Base-by-base conservation (phyloP, 106 monocot species). In the Dactylorhiza incarnata region DNA sequence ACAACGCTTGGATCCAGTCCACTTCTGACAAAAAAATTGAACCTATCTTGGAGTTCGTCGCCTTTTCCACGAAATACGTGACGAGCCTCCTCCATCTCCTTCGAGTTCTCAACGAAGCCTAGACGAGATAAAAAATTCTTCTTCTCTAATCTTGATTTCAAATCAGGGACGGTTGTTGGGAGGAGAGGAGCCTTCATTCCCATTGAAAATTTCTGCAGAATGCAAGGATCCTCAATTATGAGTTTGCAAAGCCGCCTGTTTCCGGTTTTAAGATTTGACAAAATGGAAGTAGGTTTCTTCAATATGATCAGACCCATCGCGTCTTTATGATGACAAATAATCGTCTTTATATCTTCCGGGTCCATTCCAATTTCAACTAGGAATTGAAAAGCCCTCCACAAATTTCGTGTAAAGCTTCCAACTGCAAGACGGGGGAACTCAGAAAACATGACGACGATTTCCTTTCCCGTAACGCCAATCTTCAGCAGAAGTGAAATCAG, bases 21-120 rank as follows among this genome's bases (percentile, higher is more conserved):
- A 72, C 49, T 53, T 56, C 83, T 78, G 23, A 91, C 82, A 26
- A 94, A 78, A 76, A 81, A 89, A 65, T 89, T 77, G 73, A 79
- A 91, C n/a, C 88, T 52, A 9, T 87, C 83, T 79, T 91, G 87
- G 53, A 94, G 84, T 26, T 94, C 86, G 72, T 89, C 83, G 26
- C 87, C 87, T 82, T 89, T 94, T 14, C 91, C 94, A 25, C 91
- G 82, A 51, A 83, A 89, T 9, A 44, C 45, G 2, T 69, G 65
- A 10, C 87, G 75, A 68, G 82, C 89, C 80, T 75, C 84, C 50
- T 74, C 54, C 88, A 94, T 85, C 58, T 91, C 85, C 49, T 85
- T 79, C 9, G 90, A 89, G 48, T 76, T 54, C 58, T 88, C 82
- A 6, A 59, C 73, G 76, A 87, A 85, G 17, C 94, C 94, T 53